These are phyloP conservation scores for Debaryomyces maramus DNA, from an alignment of 805 yeast species.

Conservation along the genomic window DNA sequence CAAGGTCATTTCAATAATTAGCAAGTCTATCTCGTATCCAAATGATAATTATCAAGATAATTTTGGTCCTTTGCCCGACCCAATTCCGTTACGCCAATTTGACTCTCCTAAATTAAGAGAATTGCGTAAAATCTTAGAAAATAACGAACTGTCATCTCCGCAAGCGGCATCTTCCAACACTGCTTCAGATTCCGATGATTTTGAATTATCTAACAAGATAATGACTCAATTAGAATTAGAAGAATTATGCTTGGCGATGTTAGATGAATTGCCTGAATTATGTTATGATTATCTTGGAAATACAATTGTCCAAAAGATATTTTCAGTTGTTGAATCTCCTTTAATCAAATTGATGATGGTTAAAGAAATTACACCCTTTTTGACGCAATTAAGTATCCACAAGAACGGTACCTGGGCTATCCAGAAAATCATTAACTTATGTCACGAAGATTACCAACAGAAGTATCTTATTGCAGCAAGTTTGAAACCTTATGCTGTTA, in stretches of 20 bases:
- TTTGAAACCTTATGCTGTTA: conserved; percentile 77
- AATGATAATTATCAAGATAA: conserved; percentile 52
- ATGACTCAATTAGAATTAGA: conserved; percentile 65
- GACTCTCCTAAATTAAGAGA: conserved; percentile 90
- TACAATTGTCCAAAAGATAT: conserved; percentile 90
- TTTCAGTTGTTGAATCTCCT: conserved; percentile 63
- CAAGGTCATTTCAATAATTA: conserved; percentile 48
- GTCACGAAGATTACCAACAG: conserved; percentile 50
- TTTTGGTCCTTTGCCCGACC: conserved; percentile 78
- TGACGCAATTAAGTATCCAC: conserved; percentile 92
- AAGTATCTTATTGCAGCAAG: conserved; percentile 66
- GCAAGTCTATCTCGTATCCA: conserved; percentile 30
- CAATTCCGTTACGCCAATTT: conserved; percentile 64
- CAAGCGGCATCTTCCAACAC: neutral
- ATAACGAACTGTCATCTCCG: conserved; percentile 23
- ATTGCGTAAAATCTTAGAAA: conserved; percentile 60
- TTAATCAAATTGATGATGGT: conserved; percentile 79
- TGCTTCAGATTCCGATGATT: conserved; percentile 7
- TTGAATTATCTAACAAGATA: conserved; percentile 12
- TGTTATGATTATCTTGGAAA: conserved; percentile 93
- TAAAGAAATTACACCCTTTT: conserved; percentile 69
- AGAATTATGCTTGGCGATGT: conserved; percentile 77
- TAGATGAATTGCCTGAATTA: conserved; percentile 84
- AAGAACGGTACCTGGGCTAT: conserved; percentile 99
- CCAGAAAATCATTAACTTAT: conserved; percentile 82